Evolutionary conservation across 106 monocot species (phyloP).

Genomic region (Iris macrosiphon): DNA sequence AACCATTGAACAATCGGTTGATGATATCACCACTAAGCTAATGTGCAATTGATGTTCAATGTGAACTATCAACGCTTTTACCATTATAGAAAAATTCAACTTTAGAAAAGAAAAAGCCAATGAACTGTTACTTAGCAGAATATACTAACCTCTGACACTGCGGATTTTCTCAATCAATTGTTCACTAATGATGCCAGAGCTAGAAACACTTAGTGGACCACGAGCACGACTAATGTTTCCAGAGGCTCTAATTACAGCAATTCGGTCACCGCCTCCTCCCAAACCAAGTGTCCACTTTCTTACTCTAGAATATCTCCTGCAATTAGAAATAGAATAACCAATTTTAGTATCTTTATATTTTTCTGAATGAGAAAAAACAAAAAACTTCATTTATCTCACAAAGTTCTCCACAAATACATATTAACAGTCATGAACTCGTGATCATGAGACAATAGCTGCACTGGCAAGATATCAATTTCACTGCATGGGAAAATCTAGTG

Average conservation of each 20-base stretch:
- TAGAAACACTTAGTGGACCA: conserved; percentile 44
- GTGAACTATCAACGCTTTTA: too few species aligned
- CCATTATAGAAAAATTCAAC: too few species aligned
- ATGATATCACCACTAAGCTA: too few species aligned
- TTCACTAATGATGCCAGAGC: conserved; percentile 70
- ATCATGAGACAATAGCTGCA: too few species aligned
- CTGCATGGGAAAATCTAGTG: neutral
- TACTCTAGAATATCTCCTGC: conserved; percentile 81
- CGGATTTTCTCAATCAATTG: conserved; percentile 89
- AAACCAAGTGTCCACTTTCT: conserved; percentile 89
- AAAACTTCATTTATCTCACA: conserved; percentile 2
- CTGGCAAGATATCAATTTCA: neutral
- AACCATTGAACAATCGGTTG: too few species aligned
- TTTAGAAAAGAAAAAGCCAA: neutral
- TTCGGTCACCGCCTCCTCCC: conserved; percentile 51
- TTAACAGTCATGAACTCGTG: neutral
- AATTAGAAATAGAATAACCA: conserved; percentile 1
- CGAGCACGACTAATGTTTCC: conserved; percentile 74
- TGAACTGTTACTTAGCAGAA: neutral
- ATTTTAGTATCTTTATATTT: conserved; percentile 1
- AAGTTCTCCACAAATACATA: neutral
- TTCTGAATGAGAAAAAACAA: neutral
- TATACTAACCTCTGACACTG: conserved; percentile 56
- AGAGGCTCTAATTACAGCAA: conserved; percentile 88
- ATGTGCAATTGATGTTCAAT: too few species aligned